A percentile compares a stretch with the other conserved stretches of the same genome.
phyloP scores from a whole-genome alignment of 495 filamentous ascomycete genomes.

The Lasiosphaeria ovina region DNA sequence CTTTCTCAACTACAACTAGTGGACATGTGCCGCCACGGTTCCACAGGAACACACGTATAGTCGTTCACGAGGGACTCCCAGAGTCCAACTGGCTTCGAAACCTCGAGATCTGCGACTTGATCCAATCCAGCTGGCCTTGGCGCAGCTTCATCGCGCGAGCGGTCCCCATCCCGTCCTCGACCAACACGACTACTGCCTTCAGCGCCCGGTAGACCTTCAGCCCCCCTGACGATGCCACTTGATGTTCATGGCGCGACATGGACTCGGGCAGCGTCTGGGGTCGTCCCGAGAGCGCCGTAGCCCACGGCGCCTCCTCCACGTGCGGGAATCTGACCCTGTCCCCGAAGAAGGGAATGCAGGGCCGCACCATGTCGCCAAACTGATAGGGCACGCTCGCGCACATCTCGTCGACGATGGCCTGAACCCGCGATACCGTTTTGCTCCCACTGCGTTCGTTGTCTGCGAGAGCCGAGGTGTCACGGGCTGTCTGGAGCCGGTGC shows the following conservation, averaged over 20 bases:
- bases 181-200: background rate
- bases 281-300: too few species aligned
- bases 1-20: too few species aligned
- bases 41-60: too few species aligned
- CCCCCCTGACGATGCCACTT: too few species aligned
- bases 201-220: conserved; percentile 1
- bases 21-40: too few species aligned
- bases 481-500: background rate
- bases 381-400: conserved; percentile 5
- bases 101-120: conserved; percentile 1
- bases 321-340: conserved; percentile 1
- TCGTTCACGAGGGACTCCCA: too few species aligned
- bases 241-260: too few species aligned
- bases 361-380: background rate
- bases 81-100: too few species aligned
- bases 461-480: background rate
- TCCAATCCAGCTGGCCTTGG: background rate
- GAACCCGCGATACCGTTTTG: background rate
- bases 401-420: conserved; percentile 1
- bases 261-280: too few species aligned
- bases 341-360: background rate
- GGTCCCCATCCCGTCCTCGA: conserved; percentile 2
- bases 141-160: background rate
- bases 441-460: background rate
- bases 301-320: too few species aligned